Percentiles rank a stretch among this genome's conserved stretches.
phyloP scores from a whole-genome alignment of 305 asterid species.

The Fraxinus angustifolia region DNA sequence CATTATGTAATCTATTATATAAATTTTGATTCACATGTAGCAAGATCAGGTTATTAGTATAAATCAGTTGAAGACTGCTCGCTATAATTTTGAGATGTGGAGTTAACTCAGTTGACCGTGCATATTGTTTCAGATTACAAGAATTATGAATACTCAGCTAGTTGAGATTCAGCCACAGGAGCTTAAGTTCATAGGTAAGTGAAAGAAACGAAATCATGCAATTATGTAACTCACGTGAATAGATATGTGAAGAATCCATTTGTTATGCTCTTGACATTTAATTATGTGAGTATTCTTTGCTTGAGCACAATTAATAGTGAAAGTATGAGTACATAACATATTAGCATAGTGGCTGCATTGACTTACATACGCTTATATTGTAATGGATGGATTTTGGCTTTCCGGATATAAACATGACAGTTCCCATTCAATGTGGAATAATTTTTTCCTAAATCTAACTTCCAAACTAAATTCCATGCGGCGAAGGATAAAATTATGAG shows the following conservation, averaged over 20 bases:
- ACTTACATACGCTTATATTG: not conserved
- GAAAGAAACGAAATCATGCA: not conserved
- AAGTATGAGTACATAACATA: not conserved
- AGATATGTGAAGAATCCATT: slow-evolving; percentile 7
- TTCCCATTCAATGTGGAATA: not conserved
- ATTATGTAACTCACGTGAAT: not conserved
- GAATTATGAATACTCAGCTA: slow-evolving; percentile 43
- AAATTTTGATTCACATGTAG: not conserved
- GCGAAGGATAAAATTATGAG: not conserved
- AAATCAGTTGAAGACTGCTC: not conserved
- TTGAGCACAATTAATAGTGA: not conserved
- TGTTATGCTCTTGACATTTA: not conserved
- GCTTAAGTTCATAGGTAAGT: slow-evolving; percentile 69
- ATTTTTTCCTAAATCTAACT: not conserved
- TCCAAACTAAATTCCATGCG: not conserved
- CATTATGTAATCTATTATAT: not conserved
- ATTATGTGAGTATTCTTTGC: not conserved
- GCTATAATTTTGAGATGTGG: not conserved
- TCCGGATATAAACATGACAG: not conserved
- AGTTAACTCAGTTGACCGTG: not conserved
- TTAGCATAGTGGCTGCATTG: not conserved
- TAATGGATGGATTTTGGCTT: not conserved
- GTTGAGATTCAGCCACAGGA: slow-evolving; percentile 78
- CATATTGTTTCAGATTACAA: slow-evolving; percentile 32
- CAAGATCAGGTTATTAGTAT: not conserved